Conservation (phyloP, 2,329 filamentous ascomycete genomes). For the Penicillium griseofulvum region DNA sequence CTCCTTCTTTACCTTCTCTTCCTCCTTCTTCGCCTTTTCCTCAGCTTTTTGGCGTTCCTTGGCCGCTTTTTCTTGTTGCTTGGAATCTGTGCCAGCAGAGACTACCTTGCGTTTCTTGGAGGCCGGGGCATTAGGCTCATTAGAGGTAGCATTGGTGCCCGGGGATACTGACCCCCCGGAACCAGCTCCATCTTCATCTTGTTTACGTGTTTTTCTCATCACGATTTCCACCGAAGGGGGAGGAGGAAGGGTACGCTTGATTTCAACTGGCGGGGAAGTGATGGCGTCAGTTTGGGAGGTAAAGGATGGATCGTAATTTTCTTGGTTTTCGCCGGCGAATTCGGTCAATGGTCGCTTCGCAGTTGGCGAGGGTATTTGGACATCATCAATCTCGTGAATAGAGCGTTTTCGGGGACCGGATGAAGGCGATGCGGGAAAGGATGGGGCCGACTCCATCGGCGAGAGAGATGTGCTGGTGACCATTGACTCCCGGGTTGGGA, state of each 20-base stretch:
- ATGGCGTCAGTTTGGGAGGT: not conserved
- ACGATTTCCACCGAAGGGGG: conserved; percentile 3
- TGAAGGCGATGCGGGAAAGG: conserved; percentile 18
- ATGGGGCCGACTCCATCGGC: conserved; percentile 14
- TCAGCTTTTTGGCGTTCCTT: conserved; percentile 32
- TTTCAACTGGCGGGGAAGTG: not conserved
- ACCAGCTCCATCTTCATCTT: not conserved
- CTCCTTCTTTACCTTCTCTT: conserved; percentile 21
- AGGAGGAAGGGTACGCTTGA: not conserved
- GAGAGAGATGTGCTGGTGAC: conserved; percentile 23
- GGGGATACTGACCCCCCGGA: not conserved
- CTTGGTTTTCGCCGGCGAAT: conserved; percentile 20
- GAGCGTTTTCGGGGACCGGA: conserved; percentile 28
- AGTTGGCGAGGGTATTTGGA: conserved; percentile 6
- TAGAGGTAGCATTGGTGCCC: not conserved
- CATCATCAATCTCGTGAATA: conserved; percentile 29
- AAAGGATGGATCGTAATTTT: conserved; percentile 20
- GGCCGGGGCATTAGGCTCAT: conserved; percentile 15
- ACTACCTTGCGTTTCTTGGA: conserved; percentile 29
- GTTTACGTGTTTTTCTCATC: not conserved
- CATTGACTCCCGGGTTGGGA: conserved; percentile 12
- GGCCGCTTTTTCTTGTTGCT: conserved; percentile 39
- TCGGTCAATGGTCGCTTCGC: conserved; percentile 12
- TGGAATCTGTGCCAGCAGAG: conserved; percentile 29
- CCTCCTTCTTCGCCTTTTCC: conserved; percentile 29